Evolutionary conservation across 306 rosid genomes (phyloP).

Genomic region (Oxytropis ochrocephala): DNA sequence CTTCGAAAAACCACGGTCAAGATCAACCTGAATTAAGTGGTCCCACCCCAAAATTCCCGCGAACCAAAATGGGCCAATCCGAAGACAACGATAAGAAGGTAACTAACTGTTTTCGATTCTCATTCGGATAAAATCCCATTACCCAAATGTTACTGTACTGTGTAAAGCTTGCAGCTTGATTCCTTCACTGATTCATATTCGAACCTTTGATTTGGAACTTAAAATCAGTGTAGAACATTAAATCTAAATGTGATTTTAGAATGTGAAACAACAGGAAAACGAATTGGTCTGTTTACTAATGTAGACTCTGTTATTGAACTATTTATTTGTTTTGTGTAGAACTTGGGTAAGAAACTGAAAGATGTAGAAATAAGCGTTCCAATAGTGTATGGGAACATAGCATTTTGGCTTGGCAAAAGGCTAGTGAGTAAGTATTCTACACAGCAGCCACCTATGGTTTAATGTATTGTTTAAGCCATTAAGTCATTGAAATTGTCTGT

Average conservation of each 20-base stretch:
- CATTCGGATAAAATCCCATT: constrained; percentile 23
- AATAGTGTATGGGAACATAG: constrained; percentile 68
- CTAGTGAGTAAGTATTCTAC: constrained; percentile 64
- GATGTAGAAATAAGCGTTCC: constrained; percentile 72
- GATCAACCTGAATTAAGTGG: constrained; percentile 47
- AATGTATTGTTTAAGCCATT: constrained; percentile 1
- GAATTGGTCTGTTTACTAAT: background rate
- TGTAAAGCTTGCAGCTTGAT: constrained; percentile 23
- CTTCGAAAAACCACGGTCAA: constrained; percentile 36
- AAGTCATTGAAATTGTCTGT: constrained; percentile 6
- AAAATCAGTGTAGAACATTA: background rate
- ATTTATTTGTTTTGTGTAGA: constrained; percentile 47
- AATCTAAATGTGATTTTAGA: background rate
- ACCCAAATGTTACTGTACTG: background rate
- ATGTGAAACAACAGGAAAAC: background rate
- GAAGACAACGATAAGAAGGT: constrained; percentile 68
- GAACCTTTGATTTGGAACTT: background rate
- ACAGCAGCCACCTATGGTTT: constrained; percentile 6
- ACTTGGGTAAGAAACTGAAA: constrained; percentile 49
- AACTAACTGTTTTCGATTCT: constrained; percentile 12
- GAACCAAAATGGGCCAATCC: constrained; percentile 49
- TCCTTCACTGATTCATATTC: background rate
- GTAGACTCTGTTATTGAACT: constrained; percentile 2
- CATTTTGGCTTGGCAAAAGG: constrained; percentile 94
- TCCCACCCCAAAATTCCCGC: constrained; percentile 36